Base-by-base conservation (phyloP, 768 basidiomycete genomes). In the Tylopilus sp. region DNA sequence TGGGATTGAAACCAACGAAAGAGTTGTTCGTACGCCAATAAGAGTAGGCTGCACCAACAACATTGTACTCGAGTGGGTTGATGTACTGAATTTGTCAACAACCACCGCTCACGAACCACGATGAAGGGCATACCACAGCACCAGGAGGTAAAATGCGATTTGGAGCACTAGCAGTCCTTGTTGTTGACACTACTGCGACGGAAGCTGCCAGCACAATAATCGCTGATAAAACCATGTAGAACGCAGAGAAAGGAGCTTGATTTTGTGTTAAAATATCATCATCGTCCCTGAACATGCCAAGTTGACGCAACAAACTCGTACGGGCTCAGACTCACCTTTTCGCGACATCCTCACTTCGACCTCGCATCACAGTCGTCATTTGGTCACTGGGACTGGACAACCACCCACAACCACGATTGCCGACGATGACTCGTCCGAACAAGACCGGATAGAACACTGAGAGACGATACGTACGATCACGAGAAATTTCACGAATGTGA, bases 1-100 rank as follows among this genome's bases (percentile, higher is more conserved):
- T 84, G 3, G 85, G 87, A 59, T 85, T 84, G 69, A 84, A 82
- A 43, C 77, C 73, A 13, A 73, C 61, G 26, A 63, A 68, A 34
- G 75, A 76, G 12, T 76, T 21, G 29, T 71, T 68, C 33, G 58
- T 61, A 28, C 69, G 61, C 53, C 76, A 72, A 53, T 69, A 70
- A 5, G 64, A 25, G 51, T 75, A 69, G 73, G 71, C 75, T 16
- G 72, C 58, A 7, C 77, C 77, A 9, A 85, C 62, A 11, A 84
- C 84, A 17, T 77, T 76, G 55, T 82, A 82, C 3, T 75, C 70
- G 9, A 64, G 72, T 25, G 81, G 80, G 52, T 81, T 71, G 34
- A 83, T 63, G 44, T 78, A 70, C 84, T 86, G 53, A 19, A 6
- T 22, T 17, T 3, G 28, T 51, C 9, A 50, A 24, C 6, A 44